Evolutionary conservation across 2,329 filamentous ascomycete species (phyloP), one percentile per base, ranked within the genome.

Genomic region (Penicillium oxalicum): DNA sequence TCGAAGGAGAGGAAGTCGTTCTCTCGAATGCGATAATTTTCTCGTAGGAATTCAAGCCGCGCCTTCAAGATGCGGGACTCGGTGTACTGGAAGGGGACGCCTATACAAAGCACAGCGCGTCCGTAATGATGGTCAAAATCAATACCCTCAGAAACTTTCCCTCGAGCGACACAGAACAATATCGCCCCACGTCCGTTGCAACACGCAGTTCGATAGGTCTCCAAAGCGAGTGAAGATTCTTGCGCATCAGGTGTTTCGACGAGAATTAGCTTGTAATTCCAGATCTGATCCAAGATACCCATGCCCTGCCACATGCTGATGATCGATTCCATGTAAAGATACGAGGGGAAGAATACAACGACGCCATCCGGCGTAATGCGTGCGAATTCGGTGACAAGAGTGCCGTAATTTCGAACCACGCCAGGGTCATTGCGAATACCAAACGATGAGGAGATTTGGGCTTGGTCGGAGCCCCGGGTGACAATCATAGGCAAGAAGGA

Each of bases 101-200:
- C 93, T 57, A 98, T 96, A 65, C 91, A 96, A 42, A 98, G 68
- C 71, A 98, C 94, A 9, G 91, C 93, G 47, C 93, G 86, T 35
- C 93, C 93, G 67, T 96, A 98, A 63, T 98, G 93, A 64, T 98
- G 93, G 68, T 98, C 93, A 62, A 98, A 98, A 81, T 98, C 93
- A 58, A 98, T 97, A 41, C 94, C 94, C 69, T 98, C 93, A 0
- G 87, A 93, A 7, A 98, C 94, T 68, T 98, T 98, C 29, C 93
- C 93, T 68, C 93, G 87, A 1, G 93, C 93, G 68, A 98, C 93
- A 66, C 91, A 97, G 4, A 98, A 81, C 2, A 98, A 75, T 11
- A 98, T 85, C 1, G 93, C 94, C 13, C 93, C 93, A 49, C 94
- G 83, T 11, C 93, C 94, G 64, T 98, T 98, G 74, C 90, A 95